Base-by-base conservation (phyloP, 306 rosid genomes). In the Cercis canadensis region DNA sequence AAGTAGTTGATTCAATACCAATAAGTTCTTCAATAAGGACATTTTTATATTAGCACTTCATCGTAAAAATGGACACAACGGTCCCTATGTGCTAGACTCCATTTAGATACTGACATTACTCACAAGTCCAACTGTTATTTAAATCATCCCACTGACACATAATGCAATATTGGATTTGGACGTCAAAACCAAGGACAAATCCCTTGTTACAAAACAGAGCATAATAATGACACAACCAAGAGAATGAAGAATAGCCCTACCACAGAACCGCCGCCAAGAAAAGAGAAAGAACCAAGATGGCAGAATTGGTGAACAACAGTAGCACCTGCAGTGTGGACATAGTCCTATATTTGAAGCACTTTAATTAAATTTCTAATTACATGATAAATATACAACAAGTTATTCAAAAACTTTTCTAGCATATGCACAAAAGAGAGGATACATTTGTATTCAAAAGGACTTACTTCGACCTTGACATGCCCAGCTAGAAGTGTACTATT, bases 191-290 rank as follows among this genome's bases (percentile, higher is more conserved):
- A 45, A 67, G 37, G 45, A 65, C 12, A 62, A 53, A 31, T 15
- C 57, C 47, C 24, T 54, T 31, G 24, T 11, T 5, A 51, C 16
- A 49, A 39, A 56, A 49, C 10, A 67, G 40, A 57, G 43, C 6
- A 52, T 24, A 49, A 9, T 11, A n/a, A 5, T 34, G 45, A 84
- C 58, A 52, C 14, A 57, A 15, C 50, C 29, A 40, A 54, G 37
- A 33, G 51, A 54, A 39, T 18, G 43, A 57, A 32, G 46, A 72
- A 44, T 24, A 77, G 80, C 2, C 90, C 41, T 90, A 94, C 98
- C 96, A 89, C 90, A 4, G 99, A 87, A 68, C 99, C 99, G 67
- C 92, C 96, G 43, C 96, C 97, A 56, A 91, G 81, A 70, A 94
- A 94, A 33, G 97, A 85, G 83, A 83, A 87, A 32, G 97, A 86